Base-by-base conservation (phyloP, 352 stramenopile species). In the Paralagenidium karlingii region DNA sequence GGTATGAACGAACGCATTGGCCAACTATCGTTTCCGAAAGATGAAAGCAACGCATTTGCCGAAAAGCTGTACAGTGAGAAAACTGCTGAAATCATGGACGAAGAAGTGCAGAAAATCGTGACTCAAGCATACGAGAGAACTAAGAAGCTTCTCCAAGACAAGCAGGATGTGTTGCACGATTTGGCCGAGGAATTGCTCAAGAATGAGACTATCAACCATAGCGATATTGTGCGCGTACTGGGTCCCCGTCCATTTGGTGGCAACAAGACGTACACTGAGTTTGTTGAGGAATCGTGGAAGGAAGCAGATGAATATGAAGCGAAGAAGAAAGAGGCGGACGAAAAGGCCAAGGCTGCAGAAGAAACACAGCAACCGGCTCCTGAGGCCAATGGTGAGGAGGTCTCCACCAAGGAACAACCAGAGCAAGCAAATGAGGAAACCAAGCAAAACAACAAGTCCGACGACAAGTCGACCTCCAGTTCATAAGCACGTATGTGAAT, bases 151-250 rank as follows among this genome's bases (percentile, higher is more conserved):
- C 61, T 99, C 24, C 45, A 55, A n/a, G 80, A 96, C 10, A 97
- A 98, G 57, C 94, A 98, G 47, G 55, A 60, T 16, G 65, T 95
- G 47, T 68, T 99, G 15, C 66, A 94, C 50, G 67, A 91, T 27
- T 67, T 99, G 27, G 95, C 95, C 0, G 80, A 98, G 43, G 66
- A 97, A 39, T 63, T 99, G 33, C 74, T 99, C 19, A 84, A 97
- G 53, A 97, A 98, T 53, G 94, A 99, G 76, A 99, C 95, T n/a
- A 98, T 99, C 53, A 98, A 96, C 49, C 94, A 99, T 67, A 88
- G 95, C 52, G 94, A 99, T 66, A 95, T 99, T 37, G 74, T 97
- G 33, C 76, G 94, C 31, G 65, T 97, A 34, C 84, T 99, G 51
- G 96, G 96, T 10, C 66, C 77, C 10, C 82, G 96, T 44, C 94